A percentile compares a stretch with the other conserved stretches of the same genome.
Conservation (phyloP, 2,329 filamentous ascomycete genomes). For the Colletotrichum tanaceti region DNA sequence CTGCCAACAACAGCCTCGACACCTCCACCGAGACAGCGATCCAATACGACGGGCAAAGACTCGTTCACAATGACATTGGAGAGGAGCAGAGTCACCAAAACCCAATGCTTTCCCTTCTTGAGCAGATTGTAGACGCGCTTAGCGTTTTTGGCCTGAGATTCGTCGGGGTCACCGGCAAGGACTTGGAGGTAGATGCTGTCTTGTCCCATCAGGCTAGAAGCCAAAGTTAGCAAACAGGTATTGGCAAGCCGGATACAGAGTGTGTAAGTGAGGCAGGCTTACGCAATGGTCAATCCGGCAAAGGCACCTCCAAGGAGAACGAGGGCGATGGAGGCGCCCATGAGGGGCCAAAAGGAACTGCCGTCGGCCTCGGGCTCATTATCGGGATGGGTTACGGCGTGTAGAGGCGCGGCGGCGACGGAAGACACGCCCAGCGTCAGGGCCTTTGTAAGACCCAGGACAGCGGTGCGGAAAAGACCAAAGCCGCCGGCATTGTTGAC, state of each 20-base stretch:
- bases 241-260: not conserved
- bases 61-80: conserved; percentile 99
- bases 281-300: conserved; percentile 91
- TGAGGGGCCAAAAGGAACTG: conserved; percentile 81
- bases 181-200: conserved; percentile 99
- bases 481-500: conserved; percentile 48
- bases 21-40: conserved; percentile 92
- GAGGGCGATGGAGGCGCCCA: conserved; percentile 80
- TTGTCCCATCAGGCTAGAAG: conserved; percentile 69
- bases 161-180: conserved; percentile 85
- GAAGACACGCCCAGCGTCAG: conserved; percentile 62
- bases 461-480: conserved; percentile 58
- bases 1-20: conserved; percentile 94
- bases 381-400: conserved; percentile 51
- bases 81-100: conserved; percentile 90
- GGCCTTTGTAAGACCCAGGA: conserved; percentile 64
- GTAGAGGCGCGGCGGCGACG: conserved; percentile 61
- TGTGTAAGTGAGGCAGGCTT: conserved; percentile 51
- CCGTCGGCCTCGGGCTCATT: conserved; percentile 66
- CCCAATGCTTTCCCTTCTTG: conserved; percentile 95
- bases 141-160: conserved; percentile 87
- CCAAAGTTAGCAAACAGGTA: conserved; percentile 35
- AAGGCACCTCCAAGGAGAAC: conserved; percentile 93
- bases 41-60: conserved; percentile 92
- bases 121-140: conserved; percentile 82